Evolutionary conservation across 768 basidiomycete genomes (phyloP).

Genomic region (Pleurotus ostreatus): DNA sequence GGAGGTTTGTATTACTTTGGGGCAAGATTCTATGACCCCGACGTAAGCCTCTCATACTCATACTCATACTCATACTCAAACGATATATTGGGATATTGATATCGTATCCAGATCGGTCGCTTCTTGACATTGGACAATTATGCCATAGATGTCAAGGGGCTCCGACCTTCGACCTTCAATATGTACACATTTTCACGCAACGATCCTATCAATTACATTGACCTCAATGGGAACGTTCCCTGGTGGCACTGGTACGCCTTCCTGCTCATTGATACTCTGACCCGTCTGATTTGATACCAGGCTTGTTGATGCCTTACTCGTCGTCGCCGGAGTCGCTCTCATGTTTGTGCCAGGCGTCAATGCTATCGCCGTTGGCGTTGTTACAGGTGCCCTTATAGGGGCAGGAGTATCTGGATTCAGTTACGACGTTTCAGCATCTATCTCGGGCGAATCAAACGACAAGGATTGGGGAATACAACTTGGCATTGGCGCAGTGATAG

Average conservation of each 20-base stretch:
- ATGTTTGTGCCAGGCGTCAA: background rate
- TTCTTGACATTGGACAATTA: slow-evolving; percentile 12
- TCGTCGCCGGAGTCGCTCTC: background rate
- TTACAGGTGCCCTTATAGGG: slow-evolving; percentile 1
- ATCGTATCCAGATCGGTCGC: slow-evolving; percentile 7
- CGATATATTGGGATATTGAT: too few species aligned
- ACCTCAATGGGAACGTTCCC: slow-evolving; percentile 12
- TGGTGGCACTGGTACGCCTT: slow-evolving; percentile 13
- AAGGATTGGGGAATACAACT: slow-evolving; percentile 13
- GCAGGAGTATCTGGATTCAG: slow-evolving; percentile 8
- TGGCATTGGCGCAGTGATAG: slow-evolving; percentile 8
- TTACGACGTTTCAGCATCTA: slow-evolving; percentile 5
- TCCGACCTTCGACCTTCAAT: slow-evolving; percentile 11
- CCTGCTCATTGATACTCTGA: background rate
- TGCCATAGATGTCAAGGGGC: slow-evolving; percentile 9
- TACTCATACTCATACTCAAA: background rate
- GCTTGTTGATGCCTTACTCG: background rate
- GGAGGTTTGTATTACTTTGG: slow-evolving; percentile 11
- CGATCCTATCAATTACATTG: slow-evolving; percentile 11
- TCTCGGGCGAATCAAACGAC: slow-evolving; percentile 4
- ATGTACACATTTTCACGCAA: slow-evolving; percentile 13
- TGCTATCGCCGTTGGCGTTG: background rate
- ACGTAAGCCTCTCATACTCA: background rate
- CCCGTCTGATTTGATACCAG: background rate
- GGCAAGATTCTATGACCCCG: slow-evolving; percentile 11